Evolutionary conservation across 306 rosid species (phyloP).

Genomic region (Phaseolus lunatus): DNA sequence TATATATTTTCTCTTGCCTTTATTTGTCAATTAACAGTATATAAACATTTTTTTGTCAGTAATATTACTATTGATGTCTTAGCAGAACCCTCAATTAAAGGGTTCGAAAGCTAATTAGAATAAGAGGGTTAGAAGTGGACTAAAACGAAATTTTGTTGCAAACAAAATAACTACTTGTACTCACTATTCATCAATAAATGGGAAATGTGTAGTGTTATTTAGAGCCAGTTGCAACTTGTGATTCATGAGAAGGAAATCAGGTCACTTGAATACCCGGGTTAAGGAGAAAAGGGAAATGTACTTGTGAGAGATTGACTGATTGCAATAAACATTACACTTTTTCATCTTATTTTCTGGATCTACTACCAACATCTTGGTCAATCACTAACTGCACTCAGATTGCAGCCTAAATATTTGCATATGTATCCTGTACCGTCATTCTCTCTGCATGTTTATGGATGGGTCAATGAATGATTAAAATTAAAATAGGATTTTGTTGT

Average conservation of each 20-base stretch:
- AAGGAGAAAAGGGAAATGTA: background rate
- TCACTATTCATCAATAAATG: background rate
- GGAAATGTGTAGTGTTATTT: background rate
- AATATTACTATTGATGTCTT: constrained; percentile 1
- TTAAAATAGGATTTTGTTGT: constrained; percentile 2
- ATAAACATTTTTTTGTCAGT: background rate
- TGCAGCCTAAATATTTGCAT: no score
- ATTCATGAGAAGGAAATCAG: background rate
- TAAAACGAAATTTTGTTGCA: background rate
- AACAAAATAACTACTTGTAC: background rate
- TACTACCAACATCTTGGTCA: background rate
- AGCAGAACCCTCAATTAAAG: background rate
- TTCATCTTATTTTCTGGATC: background rate
- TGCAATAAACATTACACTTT: background rate
- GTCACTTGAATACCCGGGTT: background rate
- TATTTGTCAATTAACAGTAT: constrained; percentile 9
- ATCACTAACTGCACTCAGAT: background rate
- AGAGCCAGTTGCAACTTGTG: background rate
- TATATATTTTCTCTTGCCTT: constrained; percentile 16
- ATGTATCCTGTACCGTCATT: background rate
- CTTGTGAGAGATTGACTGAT: background rate
- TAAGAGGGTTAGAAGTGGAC: background rate
- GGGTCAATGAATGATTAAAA: constrained; percentile 22
- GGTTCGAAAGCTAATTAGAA: background rate
- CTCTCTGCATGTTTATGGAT: constrained; percentile 28